These are phyloP conservation scores for Leccinum subgranulosum DNA, from an alignment of 768 basidiomycete genomes.

Conservation along the genomic window DNA sequence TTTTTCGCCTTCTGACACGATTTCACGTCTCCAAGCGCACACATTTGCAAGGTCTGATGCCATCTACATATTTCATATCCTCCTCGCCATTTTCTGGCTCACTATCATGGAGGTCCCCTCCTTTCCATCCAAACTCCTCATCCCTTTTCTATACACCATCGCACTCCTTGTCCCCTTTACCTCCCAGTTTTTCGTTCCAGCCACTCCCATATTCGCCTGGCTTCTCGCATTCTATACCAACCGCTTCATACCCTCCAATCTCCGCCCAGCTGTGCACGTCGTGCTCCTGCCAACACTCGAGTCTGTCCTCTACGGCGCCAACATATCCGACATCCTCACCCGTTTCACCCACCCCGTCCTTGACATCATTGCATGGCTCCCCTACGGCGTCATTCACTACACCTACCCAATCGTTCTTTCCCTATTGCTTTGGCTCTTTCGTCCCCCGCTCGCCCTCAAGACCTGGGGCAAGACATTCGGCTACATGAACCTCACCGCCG, in stretches of 20 bases:
- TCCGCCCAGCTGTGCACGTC: conserved; percentile 85
- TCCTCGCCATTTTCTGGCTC: conserved; percentile 68
- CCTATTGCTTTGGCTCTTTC: conserved; percentile 85
- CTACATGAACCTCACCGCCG: conserved; percentile 88
- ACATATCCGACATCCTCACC: conserved; percentile 95
- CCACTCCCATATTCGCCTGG: conserved; percentile 83
- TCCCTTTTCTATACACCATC: conserved; percentile 66
- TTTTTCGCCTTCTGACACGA: conserved; percentile 63
- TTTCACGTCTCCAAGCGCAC: conserved; percentile 56
- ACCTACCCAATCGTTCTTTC: conserved; percentile 83
- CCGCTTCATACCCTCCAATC: conserved; percentile 73
- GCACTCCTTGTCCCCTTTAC: conserved; percentile 82
- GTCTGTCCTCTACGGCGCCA: conserved; percentile 93
- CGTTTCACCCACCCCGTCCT: conserved; percentile 90
- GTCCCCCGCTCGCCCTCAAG: conserved; percentile 73
- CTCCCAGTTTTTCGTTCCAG: conserved; percentile 87
- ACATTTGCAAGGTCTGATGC: conserved; percentile 53
- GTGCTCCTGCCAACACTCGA: conserved; percentile 93
- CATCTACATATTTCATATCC: conserved; percentile 62
- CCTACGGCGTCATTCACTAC: conserved; percentile 96
- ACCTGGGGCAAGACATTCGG: conserved; percentile 88
- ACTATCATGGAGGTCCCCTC: conserved; percentile 64
- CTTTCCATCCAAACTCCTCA: conserved; percentile 71
- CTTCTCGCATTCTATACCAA: conserved; percentile 84
- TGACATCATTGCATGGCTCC: conserved; percentile 93